Percentiles rank a stretch among this genome's conserved stretches.
phyloP scores from a whole-genome alignment of 345 rosid genomes.

The Barbarea vulgaris region DNA sequence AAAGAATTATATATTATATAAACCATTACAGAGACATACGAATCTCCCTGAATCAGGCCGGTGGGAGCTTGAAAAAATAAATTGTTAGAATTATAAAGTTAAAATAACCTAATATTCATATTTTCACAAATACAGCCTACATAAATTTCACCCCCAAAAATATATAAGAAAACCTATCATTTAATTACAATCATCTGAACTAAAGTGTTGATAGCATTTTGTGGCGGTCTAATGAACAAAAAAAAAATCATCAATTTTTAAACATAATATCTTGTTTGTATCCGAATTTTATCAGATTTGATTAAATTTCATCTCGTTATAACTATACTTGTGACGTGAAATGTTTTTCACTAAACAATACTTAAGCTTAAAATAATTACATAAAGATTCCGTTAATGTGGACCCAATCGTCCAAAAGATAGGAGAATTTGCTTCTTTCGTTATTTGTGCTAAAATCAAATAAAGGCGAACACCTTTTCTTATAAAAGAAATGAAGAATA shows the following conservation, averaged over 20 bases:
- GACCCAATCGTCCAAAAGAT: slow-evolving; percentile 28
- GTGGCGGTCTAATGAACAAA: neutral
- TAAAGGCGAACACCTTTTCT: slow-evolving; percentile 36
- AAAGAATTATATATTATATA: slow-evolving; percentile 19
- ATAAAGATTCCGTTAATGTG: slow-evolving; percentile 15
- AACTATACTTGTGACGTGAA: neutral
- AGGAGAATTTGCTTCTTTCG: slow-evolving; percentile 2
- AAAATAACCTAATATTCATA: neutral
- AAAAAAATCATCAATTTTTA: neutral
- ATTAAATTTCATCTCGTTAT: neutral
- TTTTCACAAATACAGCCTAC: neutral
- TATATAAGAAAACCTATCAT: neutral
- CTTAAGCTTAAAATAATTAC: neutral
- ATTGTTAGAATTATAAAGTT: neutral
- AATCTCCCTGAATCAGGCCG: neutral
- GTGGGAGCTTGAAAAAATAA: neutral
- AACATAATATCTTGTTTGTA: neutral
- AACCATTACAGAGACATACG: neutral
- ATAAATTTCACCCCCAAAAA: neutral
- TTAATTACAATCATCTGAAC: neutral
- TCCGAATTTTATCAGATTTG: neutral
- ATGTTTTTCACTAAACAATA: neutral
- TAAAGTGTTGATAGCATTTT: neutral
- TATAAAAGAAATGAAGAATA: neutral
- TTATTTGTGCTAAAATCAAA: slow-evolving; percentile 20